A percentile compares a stretch with the other conserved stretches of the same genome.
phyloP scores from a whole-genome alignment of 768 basidiomycete genomes.

The Saitozyma sp. region DNA sequence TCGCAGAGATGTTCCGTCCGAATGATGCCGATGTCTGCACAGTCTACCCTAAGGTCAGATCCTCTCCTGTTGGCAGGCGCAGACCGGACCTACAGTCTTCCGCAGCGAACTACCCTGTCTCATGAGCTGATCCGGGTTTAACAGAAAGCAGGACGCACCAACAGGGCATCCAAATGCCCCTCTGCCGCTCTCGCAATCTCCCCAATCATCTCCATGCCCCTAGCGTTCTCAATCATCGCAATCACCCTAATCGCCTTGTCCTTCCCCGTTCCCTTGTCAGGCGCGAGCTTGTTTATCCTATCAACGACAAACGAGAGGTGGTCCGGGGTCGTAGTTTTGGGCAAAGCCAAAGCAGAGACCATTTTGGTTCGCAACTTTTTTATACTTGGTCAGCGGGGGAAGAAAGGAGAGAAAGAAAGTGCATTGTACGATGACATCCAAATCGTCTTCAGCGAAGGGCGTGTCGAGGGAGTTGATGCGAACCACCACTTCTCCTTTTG shows the following conservation, averaged over 20 bases:
- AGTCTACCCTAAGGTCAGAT: conserved; percentile 63
- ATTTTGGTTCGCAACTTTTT: no score
- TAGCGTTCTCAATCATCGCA: conserved; percentile 83
- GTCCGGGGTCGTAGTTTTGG: conserved; percentile 71
- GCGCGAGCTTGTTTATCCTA: conserved; percentile 55
- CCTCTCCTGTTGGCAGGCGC: no score
- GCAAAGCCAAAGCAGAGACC: conserved; percentile 72
- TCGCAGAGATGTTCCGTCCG: conserved; percentile 74
- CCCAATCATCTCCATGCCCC: conserved; percentile 65
- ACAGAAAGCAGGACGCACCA: conserved; percentile 60
- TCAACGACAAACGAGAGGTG: conserved; percentile 65
- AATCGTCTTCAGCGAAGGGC: conserved; percentile 43
- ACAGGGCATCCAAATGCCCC: conserved; percentile 62
- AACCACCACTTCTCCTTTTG: conserved; percentile 40
- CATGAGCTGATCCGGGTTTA: background rate
- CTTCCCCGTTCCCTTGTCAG: conserved; percentile 24
- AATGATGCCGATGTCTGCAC: conserved; percentile 80
- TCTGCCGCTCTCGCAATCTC: conserved; percentile 72
- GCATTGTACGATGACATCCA: conserved; percentile 40
- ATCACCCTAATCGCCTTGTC: conserved; percentile 60
- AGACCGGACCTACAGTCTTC: conserved; percentile 72
- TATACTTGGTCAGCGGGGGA: no score
- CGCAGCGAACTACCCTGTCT: conserved; percentile 82
- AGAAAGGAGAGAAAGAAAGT: no score
- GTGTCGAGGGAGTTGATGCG: conserved; percentile 47